phyloP scores from a whole-genome alignment of 345 rosid species.

The Reutealis trisperma region DNA sequence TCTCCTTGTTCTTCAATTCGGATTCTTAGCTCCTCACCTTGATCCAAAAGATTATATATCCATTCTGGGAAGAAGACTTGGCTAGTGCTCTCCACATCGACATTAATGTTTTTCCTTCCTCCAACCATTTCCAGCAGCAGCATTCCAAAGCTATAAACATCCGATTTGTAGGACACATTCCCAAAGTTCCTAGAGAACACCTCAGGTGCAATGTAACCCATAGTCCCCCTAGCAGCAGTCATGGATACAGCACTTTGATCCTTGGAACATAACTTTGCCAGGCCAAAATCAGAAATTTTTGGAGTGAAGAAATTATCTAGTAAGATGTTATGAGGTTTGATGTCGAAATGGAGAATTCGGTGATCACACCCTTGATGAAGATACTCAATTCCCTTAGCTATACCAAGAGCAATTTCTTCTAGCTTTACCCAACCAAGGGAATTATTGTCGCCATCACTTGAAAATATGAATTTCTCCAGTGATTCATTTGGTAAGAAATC shows the following conservation, averaged over 20 bases:
- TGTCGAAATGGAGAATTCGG: constrained; percentile 30
- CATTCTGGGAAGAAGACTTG: constrained; percentile 18
- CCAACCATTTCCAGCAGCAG: constrained; percentile 25
- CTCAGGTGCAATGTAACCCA: constrained; percentile 32
- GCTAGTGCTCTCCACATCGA: neutral
- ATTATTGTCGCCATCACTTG: neutral
- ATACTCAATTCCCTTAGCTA: constrained; percentile 26
- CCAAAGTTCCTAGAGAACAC: constrained; percentile 34
- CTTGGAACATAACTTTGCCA: constrained; percentile 29
- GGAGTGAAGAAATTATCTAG: constrained; percentile 23
- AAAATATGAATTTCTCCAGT: constrained; percentile 22
- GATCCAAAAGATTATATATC: constrained; percentile 13
- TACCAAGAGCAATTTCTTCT: constrained; percentile 27
- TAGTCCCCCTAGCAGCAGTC: constrained; percentile 33
- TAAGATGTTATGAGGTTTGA: constrained; percentile 29
- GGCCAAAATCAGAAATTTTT: constrained; percentile 28
- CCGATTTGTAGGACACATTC: constrained; percentile 24
- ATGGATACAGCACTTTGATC: constrained; percentile 31
- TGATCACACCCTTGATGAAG: constrained; percentile 34
- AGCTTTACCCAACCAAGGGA: constrained; percentile 21
- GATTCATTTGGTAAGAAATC: constrained; percentile 25
- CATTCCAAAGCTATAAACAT: constrained; percentile 28
- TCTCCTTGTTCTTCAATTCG: constrained; percentile 3
- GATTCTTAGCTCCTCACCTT: constrained; percentile 16
- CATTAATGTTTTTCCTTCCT: constrained; percentile 22